Conservation (phyloP, 306 rosid species). For the Hylodesmum podocarpum region DNA sequence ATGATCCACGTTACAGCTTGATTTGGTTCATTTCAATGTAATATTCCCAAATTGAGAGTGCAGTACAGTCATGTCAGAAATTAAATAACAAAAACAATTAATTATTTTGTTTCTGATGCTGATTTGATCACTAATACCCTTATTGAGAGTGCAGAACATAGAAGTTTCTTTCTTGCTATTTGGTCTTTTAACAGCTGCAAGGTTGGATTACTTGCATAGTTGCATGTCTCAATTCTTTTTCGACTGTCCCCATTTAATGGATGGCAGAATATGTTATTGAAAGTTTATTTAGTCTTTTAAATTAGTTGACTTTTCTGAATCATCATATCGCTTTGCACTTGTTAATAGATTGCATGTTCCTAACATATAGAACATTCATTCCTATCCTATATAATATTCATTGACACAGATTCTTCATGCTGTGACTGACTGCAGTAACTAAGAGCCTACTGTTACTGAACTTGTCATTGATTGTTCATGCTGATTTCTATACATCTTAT, state of each 20-base stretch:
- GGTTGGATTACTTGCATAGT: neutral
- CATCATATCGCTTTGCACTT: neutral
- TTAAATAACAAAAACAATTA: neutral
- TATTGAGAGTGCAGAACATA: neutral
- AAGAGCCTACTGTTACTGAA: neutral
- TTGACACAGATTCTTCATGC: too few relatives aligned
- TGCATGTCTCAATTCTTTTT: neutral
- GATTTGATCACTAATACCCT: neutral
- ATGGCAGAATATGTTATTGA: neutral
- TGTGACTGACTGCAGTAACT: neutral
- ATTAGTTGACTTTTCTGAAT: neutral
- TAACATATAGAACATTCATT: neutral
- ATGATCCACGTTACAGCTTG: neutral
- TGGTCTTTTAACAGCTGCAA: neutral
- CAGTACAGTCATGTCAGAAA: neutral
- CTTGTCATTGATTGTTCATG: neutral
- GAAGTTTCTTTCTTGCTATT: neutral
- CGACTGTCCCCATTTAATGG: neutral
- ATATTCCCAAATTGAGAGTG: neutral
- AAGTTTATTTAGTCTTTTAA: neutral
- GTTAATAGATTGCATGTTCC: neutral
- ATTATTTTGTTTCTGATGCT: neutral
- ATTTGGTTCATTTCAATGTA: slow-evolving; percentile 11
- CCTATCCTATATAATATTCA: too few relatives aligned
- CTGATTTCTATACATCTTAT: neutral